Evolutionary conservation across 441 rosid species (phyloP).

Genomic region (Eutrema salsugineum): DNA sequence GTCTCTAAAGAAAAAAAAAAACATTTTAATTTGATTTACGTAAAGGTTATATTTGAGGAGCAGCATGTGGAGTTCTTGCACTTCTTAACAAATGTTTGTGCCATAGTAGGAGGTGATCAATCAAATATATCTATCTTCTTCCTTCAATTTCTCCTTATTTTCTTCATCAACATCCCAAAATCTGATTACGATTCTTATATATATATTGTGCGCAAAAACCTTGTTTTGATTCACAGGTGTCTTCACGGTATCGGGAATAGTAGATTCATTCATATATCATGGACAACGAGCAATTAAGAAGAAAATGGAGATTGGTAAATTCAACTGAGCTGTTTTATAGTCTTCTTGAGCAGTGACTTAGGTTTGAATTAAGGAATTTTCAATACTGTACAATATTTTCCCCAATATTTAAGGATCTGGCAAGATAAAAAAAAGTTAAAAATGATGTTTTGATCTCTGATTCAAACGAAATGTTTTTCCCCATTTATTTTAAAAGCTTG

Average conservation of each 20-base stretch:
- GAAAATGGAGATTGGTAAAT: constrained; percentile 92
- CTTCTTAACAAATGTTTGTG: constrained; percentile 90
- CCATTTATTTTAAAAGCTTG: too few species aligned
- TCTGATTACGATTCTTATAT: too few species aligned
- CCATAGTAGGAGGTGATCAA: constrained; percentile 84
- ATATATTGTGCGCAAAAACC: neutral
- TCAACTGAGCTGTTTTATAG: constrained; percentile 45
- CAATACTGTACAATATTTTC: constrained; percentile 1
- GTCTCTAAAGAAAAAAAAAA: too few species aligned
- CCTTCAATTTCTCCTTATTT: neutral
- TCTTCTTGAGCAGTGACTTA: neutral
- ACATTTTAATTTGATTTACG: neutral
- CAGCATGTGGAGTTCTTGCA: constrained; percentile 83
- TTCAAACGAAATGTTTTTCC: too few species aligned
- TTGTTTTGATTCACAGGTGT: constrained; percentile 53
- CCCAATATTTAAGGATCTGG: too few species aligned
- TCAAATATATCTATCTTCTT: neutral
- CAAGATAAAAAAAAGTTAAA: too few species aligned
- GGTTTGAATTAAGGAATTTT: constrained; percentile 14
- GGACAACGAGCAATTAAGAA: constrained; percentile 94
- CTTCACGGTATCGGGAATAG: constrained; percentile 91
- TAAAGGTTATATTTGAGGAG: constrained; percentile 85
- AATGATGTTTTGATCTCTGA: too few species aligned
- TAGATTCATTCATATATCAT: constrained; percentile 89
- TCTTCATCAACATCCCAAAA: neutral